Evolutionary conservation across 1,284 basidiomycete species (phyloP), one percentile per base, ranked within the genome.

Genomic region (Erythrobasidium hasegawianum): DNA sequence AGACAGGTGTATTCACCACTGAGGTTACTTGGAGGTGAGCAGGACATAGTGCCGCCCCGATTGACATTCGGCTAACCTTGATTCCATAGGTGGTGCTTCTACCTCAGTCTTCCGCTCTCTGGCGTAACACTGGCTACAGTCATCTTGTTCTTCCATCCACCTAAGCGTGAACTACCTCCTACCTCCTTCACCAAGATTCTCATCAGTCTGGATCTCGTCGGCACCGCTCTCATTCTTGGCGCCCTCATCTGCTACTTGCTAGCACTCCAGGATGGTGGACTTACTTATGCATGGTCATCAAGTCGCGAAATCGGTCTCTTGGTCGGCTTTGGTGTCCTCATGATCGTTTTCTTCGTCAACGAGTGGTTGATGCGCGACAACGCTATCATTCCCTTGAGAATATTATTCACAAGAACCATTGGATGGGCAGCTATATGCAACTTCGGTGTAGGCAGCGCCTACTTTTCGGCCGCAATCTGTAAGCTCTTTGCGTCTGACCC

Each of bases 51-150:
- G n/a, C n/a, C n/a, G n/a, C n/a, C n/a, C n/a, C n/a, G n/a, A n/a
- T n/a, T n/a, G n/a, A n/a, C n/a, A n/a, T n/a, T n/a, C n/a, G n/a
- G n/a, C n/a, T n/a, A n/a, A n/a, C n/a, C n/a, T n/a, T n/a, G n/a
- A n/a, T n/a, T n/a, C n/a, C n/a, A n/a, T n/a, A n/a, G n/a, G 20
- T 75, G 74, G 74, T 74, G 74, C 67, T 75, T 75, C 56, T 73
- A 43, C 33, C 59, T 72, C 55, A 71, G 73, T n/a, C n/a, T n/a
- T n/a, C n/a, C n/a, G n/a, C n/a, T n/a, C n/a, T n/a, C n/a, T 16
- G 73, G 57, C n/a, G 41, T 65, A 14, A 53, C 58, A 5, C 26
- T 57, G 5, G 58, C 70, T 14, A 68, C 73, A 47, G 14, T 72
- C 14, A 55, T 57, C 9, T 27, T 72, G 18, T 71, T 72, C 65